Evolutionary conservation across 495 filamentous ascomycete species (phyloP).

Genomic region (Jackrogersella minutella): DNA sequence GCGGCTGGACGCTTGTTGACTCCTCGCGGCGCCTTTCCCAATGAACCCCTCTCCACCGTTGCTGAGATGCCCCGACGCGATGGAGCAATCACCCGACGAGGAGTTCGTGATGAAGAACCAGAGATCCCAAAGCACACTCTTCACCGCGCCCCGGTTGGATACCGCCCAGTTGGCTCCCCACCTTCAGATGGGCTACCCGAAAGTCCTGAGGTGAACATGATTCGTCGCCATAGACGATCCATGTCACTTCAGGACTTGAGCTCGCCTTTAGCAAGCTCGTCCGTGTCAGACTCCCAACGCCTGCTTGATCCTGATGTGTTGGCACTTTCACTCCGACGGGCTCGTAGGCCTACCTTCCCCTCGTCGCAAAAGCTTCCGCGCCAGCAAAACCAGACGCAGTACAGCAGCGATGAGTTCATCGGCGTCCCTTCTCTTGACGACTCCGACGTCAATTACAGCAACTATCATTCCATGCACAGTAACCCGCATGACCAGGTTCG

Average conservation of each 20-base stretch:
- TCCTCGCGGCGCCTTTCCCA: not conserved
- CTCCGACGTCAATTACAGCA: not conserved
- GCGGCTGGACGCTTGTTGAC: not conserved
- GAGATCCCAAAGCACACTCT: no score
- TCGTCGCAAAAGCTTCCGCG: no score
- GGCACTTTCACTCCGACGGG: no score
- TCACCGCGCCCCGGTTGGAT: no score
- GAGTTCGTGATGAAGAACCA: not conserved
- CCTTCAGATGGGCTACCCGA: not conserved
- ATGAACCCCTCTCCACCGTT: not conserved
- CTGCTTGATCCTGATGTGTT: constrained; percentile 38
- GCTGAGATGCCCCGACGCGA: not conserved
- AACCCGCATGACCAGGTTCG: constrained; percentile 3
- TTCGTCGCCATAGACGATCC: not conserved
- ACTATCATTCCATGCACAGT: constrained; percentile 22
- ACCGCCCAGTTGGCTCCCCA: not conserved
- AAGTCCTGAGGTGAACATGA: not conserved
- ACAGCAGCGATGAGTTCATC: constrained; percentile 24
- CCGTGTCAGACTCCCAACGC: constrained; percentile 35
- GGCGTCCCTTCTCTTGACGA: constrained; percentile 9
- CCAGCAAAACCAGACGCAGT: no score
- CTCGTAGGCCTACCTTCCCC: no score
- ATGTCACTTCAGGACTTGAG: not conserved
- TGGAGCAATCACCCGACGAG: no score
- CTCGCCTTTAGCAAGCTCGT: constrained; percentile 11